Percentiles rank a stretch among this genome's conserved stretches.
phyloP scores from a whole-genome alignment of 1,139 yeast species.

The Eremothecium cymbalariae region DNA sequence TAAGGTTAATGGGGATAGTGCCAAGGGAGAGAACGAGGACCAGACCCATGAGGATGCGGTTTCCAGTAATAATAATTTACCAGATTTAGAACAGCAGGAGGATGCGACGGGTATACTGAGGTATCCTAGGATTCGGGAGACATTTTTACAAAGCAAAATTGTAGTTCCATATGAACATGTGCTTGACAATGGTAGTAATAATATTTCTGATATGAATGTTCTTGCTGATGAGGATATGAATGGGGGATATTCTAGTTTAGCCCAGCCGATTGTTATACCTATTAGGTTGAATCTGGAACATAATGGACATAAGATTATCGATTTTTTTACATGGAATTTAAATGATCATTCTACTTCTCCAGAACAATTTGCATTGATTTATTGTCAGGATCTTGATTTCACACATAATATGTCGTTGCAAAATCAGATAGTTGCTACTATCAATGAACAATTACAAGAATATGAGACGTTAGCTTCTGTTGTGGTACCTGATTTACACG shows the following conservation, averaged over 20 bases:
- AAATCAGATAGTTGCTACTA: slow-evolving; percentile 58
- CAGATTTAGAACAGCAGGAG: slow-evolving; percentile 29
- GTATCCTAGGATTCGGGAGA: slow-evolving; percentile 30
- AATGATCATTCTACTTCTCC: slow-evolving; percentile 76
- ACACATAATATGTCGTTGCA: slow-evolving; percentile 37
- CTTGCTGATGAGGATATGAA: slow-evolving; percentile 1
- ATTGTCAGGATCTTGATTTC: slow-evolving; percentile 77
- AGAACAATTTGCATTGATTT: slow-evolving; percentile 68
- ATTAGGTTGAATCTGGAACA: slow-evolving; percentile 69
- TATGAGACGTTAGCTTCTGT: slow-evolving; percentile 57
- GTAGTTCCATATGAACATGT: slow-evolving; percentile 25
- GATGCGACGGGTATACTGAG: slow-evolving; percentile 27
- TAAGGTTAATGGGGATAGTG: slow-evolving; percentile 14
- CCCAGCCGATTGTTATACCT: slow-evolving; percentile 51
- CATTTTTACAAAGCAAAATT: slow-evolving; percentile 29
- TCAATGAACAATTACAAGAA: slow-evolving; percentile 73
- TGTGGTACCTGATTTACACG: slow-evolving; percentile 62
- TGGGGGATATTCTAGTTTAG: slow-evolving; percentile 6
- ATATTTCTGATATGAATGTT: slow-evolving; percentile 4
- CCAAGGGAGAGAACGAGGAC: slow-evolving; percentile 3
- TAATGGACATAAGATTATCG: slow-evolving; percentile 58
- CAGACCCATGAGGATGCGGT: slow-evolving; percentile 5
- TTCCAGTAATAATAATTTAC: slow-evolving; percentile 21
- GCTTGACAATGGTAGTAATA: slow-evolving; percentile 13
- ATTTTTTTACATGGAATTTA: slow-evolving; percentile 84